A percentile compares a stretch with the other conserved stretches of the same genome.
Conservation (phyloP, 139 green algal genomes). For the Chlamydomonas eustigma region DNA sequence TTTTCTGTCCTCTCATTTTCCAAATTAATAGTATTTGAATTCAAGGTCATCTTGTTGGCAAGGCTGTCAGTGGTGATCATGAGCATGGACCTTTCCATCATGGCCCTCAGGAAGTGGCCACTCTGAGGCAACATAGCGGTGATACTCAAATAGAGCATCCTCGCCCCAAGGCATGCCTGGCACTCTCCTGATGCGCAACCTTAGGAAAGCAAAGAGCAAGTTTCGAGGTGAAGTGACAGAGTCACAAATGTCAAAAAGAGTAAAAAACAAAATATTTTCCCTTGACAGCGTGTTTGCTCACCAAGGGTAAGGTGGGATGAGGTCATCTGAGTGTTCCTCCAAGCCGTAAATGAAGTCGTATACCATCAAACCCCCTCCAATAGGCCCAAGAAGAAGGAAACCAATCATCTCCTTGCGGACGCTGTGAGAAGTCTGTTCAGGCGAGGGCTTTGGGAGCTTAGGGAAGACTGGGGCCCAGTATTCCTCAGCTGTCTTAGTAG, state of each 20-base stretch:
- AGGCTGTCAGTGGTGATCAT: neutral
- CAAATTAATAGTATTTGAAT: no score
- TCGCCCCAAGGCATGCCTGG: conserved; percentile 9
- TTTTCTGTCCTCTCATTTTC: no score
- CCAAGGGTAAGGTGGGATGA: conserved; percentile 28
- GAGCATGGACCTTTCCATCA: neutral
- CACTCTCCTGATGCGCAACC: neutral
- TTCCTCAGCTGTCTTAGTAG: conserved; percentile 9
- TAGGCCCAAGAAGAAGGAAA: conserved; percentile 29
- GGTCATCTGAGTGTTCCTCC: conserved; percentile 24
- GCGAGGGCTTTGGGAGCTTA: neutral
- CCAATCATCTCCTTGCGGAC: conserved; percentile 34
- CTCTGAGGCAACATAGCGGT: conserved; percentile 5
- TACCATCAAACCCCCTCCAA: conserved; percentile 31
- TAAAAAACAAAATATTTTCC: neutral
- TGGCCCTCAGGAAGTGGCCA: conserved; percentile 8
- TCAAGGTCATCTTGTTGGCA: no score
- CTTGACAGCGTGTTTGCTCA: neutral
- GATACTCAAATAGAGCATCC: conserved; percentile 12
- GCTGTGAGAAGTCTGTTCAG: neutral
- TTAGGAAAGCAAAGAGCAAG: neutral
- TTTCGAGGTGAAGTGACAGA: neutral
- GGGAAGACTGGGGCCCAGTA: neutral
- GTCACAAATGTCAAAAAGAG: neutral
- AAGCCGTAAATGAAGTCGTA: conserved; percentile 34